Conservation (phyloP, 202 grass and related monocot species). For the Saccharum hybrid region DNA sequence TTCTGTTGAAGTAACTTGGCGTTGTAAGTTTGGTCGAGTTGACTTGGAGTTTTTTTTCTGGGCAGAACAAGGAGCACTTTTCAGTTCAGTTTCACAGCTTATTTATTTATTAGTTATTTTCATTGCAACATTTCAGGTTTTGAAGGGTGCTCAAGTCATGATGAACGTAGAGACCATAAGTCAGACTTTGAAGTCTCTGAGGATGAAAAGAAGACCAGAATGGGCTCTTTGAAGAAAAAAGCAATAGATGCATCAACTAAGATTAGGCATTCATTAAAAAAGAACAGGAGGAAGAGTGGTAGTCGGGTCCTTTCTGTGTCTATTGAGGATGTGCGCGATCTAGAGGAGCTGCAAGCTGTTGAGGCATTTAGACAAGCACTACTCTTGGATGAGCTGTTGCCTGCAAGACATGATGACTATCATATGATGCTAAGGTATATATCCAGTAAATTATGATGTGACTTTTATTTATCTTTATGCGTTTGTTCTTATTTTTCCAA, state of each 20-base stretch:
- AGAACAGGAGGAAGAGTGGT: constrained; percentile 75
- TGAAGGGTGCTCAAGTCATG: constrained; percentile 71
- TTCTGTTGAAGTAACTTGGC: background rate
- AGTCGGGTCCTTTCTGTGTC: constrained; percentile 79
- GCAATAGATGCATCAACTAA: constrained; percentile 85
- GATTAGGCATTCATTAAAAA: constrained; percentile 81
- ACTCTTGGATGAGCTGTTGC: constrained; percentile 74
- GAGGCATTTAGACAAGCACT: constrained; percentile 77
- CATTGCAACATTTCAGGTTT: constrained; percentile 51
- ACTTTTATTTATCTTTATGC: background rate
- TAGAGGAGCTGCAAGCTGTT: constrained; percentile 68
- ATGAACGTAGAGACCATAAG: constrained; percentile 64
- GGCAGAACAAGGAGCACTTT: background rate
- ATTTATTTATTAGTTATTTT: constrained; percentile 21
- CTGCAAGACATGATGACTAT: constrained; percentile 88
- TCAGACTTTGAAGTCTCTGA: constrained; percentile 82
- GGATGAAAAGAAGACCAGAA: constrained; percentile 87
- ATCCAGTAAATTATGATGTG: background rate
- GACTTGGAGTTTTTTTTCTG: background rate
- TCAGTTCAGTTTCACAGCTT: background rate
- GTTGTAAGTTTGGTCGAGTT: background rate
- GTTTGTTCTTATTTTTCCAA: constrained; percentile 7
- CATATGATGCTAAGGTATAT: constrained; percentile 85
- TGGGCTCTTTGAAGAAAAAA: constrained; percentile 86
- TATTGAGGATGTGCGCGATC: constrained; percentile 85